Evolutionary conservation across 1,139 yeast species (phyloP).

Genomic region (Wickerhamomyces sp.): DNA sequence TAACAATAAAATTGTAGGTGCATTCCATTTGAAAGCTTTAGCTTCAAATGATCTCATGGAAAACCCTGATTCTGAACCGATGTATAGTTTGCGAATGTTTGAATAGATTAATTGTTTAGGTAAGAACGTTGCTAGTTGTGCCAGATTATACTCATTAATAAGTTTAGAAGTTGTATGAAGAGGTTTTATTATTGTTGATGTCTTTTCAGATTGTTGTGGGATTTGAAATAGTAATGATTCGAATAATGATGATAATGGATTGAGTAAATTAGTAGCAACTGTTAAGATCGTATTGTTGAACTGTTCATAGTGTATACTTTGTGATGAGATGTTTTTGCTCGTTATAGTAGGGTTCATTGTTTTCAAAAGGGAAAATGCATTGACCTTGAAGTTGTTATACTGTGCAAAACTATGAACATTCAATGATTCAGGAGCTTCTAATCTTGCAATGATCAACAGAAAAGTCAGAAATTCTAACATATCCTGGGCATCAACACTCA

Average conservation of each 20-base stretch:
- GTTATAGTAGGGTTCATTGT: conserved; percentile 36
- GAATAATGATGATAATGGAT: conserved; percentile 34
- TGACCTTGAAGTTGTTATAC: conserved; percentile 23
- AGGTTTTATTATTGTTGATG: conserved; percentile 11
- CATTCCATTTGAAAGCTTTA: conserved; percentile 85
- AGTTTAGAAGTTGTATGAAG: conserved; percentile 21
- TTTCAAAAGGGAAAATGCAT: conserved; percentile 35
- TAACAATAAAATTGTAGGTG: conserved; percentile 70
- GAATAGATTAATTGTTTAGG: conserved; percentile 30
- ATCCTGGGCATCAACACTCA: conserved; percentile 32
- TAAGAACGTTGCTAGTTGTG: conserved; percentile 29
- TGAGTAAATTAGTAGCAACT: conserved; percentile 35
- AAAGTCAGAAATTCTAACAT: conserved; percentile 39
- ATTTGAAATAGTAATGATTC: conserved; percentile 29
- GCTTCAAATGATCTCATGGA: conserved; percentile 83
- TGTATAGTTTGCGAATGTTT: conserved; percentile 58
- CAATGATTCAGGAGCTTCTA: conserved; percentile 26
- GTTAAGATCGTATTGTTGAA: conserved; percentile 30
- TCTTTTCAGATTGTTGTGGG: conserved; percentile 4
- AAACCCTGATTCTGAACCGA: conserved; percentile 69
- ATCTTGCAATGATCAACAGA: conserved; percentile 33
- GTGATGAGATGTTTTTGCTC: conserved; percentile 19
- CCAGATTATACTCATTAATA: conserved; percentile 26
- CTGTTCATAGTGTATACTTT: conserved; percentile 30
- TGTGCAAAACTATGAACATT: conserved; percentile 10